phyloP scores from a whole-genome alignment of 2,329 filamentous ascomycete genomes.

The Monilinia laxa region DNA sequence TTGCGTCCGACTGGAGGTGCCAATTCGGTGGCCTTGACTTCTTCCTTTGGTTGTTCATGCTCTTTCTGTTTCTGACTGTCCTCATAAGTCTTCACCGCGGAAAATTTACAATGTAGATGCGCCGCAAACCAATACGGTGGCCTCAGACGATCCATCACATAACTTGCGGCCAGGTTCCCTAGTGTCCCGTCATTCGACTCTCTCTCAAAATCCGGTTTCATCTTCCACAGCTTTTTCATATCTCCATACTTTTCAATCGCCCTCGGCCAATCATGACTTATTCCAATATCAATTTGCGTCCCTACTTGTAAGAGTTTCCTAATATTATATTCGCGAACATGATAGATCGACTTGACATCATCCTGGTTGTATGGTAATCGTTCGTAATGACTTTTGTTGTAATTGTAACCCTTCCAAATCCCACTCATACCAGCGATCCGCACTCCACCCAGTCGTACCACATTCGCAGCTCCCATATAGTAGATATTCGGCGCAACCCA shows the following conservation, averaged over 20 bases:
- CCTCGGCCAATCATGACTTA: constrained; percentile 95
- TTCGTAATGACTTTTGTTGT: constrained; percentile 79
- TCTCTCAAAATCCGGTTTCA: constrained; percentile 71
- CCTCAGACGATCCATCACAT: constrained; percentile 76
- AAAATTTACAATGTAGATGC: constrained; percentile 86
- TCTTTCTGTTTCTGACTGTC: constrained; percentile 6
- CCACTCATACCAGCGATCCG: constrained; percentile 88
- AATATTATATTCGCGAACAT: constrained; percentile 86
- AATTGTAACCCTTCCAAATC: constrained; percentile 93
- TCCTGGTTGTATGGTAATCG: constrained; percentile 77
- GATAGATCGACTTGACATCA: constrained; percentile 82
- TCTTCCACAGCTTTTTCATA: constrained; percentile 62
- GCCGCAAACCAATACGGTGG: constrained; percentile 91
- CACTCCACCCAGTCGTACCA: constrained; percentile 78
- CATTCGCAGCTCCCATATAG: constrained; percentile 90
- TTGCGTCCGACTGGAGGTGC: neutral
- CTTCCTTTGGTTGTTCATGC: constrained; percentile 28
- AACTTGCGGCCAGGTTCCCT: constrained; percentile 75
- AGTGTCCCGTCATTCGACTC: constrained; percentile 75
- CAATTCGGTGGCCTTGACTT: constrained; percentile 1
- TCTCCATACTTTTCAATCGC: constrained; percentile 79
- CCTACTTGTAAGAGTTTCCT: constrained; percentile 81
- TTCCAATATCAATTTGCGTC: constrained; percentile 85
- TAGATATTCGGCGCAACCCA: constrained; percentile 98
- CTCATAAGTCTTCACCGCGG: constrained; percentile 63